Conservation (phyloP, 257 asterid species). For the Solanum tacnaense region DNA sequence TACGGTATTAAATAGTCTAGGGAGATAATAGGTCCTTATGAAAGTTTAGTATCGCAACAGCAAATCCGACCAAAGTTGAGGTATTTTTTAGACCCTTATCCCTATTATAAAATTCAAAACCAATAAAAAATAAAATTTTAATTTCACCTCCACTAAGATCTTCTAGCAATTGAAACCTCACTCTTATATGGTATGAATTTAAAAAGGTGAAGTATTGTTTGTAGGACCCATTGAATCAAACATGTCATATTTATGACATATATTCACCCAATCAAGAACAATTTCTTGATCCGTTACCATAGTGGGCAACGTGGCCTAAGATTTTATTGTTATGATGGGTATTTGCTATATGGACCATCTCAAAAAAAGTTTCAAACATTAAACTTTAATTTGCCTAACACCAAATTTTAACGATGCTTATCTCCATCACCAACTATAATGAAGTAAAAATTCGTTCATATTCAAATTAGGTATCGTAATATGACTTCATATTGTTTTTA, state of each 20-base stretch:
- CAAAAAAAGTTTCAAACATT: not conserved
- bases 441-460: not conserved
- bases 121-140: no score
- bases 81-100: no score
- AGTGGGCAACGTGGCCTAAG: no score
- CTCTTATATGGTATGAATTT: not conserved
- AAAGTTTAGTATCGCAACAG: no score
- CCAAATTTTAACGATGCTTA: no score
- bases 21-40: no score
- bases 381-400: no score
- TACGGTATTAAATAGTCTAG: no score
- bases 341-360: not conserved
- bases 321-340: no score
- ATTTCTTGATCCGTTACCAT: not conserved
- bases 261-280: not conserved
- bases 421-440: not conserved
- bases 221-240: not conserved
- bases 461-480: not conserved
- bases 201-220: not conserved
- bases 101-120: no score
- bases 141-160: not conserved
- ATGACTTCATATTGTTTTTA: not conserved
- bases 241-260: not conserved
- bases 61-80: no score
- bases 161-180: not conserved